phyloP scores from a whole-genome alignment of 2,329 filamentous ascomycete species.

The Trichoderma citrinoviride region DNA sequence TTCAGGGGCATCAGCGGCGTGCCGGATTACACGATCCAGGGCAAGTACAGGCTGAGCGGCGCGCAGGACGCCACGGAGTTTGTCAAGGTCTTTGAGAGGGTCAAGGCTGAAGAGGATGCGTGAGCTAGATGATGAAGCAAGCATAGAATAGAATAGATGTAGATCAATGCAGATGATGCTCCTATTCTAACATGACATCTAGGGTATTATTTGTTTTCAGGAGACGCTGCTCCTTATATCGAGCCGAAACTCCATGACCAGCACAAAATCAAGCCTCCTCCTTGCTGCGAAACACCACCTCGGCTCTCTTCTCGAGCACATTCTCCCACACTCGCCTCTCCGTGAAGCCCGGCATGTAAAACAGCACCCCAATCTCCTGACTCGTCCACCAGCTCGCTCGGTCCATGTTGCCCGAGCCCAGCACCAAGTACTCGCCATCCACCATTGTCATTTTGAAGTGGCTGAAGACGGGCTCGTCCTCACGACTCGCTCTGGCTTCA shows the following conservation, averaged over 20 bases:
- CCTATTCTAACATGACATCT: too few species aligned
- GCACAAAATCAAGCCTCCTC: background rate
- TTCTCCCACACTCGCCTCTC: conserved; percentile 40
- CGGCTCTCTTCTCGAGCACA: conserved; percentile 38
- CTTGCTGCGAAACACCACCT: conserved; percentile 32
- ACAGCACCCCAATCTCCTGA: conserved; percentile 72
- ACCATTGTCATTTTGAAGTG: conserved; percentile 77
- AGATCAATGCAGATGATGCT: background rate
- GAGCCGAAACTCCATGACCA: background rate
- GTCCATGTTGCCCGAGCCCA: conserved; percentile 83
- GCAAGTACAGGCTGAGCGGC: conserved; percentile 63
- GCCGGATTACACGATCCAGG: conserved; percentile 71
- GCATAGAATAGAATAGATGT: background rate
- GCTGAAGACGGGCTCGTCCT: conserved; percentile 64
- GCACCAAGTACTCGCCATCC: conserved; percentile 63
- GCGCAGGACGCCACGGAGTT: conserved; percentile 66
- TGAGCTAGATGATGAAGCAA: background rate
- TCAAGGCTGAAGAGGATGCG: conserved; percentile 37
- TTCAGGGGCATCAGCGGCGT: conserved; percentile 57
- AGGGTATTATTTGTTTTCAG: background rate
- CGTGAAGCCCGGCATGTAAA: conserved; percentile 44
- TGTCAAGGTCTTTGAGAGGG: conserved; percentile 61
- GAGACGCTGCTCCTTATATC: background rate
- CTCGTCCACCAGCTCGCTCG: conserved; percentile 84
- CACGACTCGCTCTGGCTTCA: conserved; percentile 30